These are phyloP conservation scores for Clausena lansium DNA, from an alignment of 345 rosid species.

Conservation along the genomic window DNA sequence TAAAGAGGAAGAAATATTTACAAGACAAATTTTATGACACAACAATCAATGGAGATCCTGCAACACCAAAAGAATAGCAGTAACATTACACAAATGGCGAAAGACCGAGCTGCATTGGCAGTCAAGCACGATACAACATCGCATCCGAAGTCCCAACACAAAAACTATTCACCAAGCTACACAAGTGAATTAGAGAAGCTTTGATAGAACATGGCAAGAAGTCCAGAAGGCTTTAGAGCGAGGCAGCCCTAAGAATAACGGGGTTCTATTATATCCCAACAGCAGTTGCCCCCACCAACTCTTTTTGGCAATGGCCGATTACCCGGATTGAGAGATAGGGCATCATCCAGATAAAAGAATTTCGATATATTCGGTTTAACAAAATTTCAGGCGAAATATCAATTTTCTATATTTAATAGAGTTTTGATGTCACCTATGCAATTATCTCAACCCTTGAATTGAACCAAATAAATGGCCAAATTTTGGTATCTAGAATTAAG, in stretches of 20 bases:
- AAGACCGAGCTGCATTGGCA: constrained; percentile 29
- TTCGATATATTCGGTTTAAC: too few relatives aligned
- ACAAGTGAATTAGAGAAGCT: constrained; percentile 56
- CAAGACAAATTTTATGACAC: constrained; percentile 23
- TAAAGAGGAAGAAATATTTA: constrained; percentile 28
- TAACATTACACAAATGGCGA: constrained; percentile 21
- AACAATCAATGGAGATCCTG: constrained; percentile 24
- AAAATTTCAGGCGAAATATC: too few relatives aligned
- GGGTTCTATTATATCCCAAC: constrained; percentile 99
- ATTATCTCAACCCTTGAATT: too few relatives aligned
- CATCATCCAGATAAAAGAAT: too few relatives aligned
- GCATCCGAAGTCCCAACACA: constrained; percentile 16
- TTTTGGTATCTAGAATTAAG: too few relatives aligned
- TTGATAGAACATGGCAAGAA: constrained; percentile 77
- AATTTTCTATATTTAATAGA: too few relatives aligned
- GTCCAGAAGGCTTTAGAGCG: constrained; percentile 92
- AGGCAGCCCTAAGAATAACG: constrained; percentile 60
- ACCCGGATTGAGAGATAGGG: too few relatives aligned
- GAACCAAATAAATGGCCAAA: too few relatives aligned
- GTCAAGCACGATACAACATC: constrained; percentile 23
- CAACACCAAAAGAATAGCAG: constrained; percentile 33
- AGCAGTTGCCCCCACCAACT: too few relatives aligned
- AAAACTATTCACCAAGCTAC: not conserved
- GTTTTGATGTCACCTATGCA: too few relatives aligned
- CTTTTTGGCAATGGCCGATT: too few relatives aligned